phyloP scores from a whole-genome alignment of 2,329 filamentous ascomycete genomes.

The Pseudogymnoascus sp. region DNA sequence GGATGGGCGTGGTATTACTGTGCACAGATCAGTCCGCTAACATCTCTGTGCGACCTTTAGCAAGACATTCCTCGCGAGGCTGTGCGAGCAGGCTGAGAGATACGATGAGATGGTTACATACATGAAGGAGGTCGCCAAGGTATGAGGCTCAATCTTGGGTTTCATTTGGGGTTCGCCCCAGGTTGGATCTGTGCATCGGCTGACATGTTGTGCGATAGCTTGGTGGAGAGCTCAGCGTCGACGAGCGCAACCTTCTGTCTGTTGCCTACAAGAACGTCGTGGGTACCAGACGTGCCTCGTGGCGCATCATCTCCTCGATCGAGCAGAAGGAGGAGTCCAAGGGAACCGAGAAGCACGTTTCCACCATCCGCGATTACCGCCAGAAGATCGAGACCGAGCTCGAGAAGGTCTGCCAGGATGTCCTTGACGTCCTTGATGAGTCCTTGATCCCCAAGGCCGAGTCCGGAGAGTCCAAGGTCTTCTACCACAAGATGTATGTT shows the following conservation, averaged over 20 bases:
- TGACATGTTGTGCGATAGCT: constrained; percentile 16
- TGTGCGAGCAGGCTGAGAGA: constrained; percentile 99
- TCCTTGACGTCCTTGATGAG: constrained; percentile 88
- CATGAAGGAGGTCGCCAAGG: constrained; percentile 99
- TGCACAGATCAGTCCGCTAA: background rate
- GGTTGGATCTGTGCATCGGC: constrained; percentile 3
- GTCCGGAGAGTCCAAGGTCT: constrained; percentile 96
- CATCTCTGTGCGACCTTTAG: constrained; percentile 37
- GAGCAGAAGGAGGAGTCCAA: constrained; percentile 99
- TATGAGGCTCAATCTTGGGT: constrained; percentile 31
- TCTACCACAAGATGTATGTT: constrained; percentile 97
- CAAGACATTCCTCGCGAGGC: constrained; percentile 99
- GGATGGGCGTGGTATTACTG: background rate
- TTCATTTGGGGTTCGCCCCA: background rate
- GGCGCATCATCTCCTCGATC: constrained; percentile 97
- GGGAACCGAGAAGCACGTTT: constrained; percentile 86
- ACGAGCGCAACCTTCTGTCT: constrained; percentile 94
- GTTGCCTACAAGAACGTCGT: constrained; percentile 99
- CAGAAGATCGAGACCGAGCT: constrained; percentile 97
- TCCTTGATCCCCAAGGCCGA: constrained; percentile 90
- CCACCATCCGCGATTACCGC: constrained; percentile 94
- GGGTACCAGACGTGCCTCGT: constrained; percentile 89
- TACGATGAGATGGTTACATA: constrained; percentile 99
- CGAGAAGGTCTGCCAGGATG: constrained; percentile 95
- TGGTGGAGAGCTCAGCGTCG: constrained; percentile 64